phyloP scores from a whole-genome alignment of 2,329 filamentous ascomycete species.

The Gyromitra esculenta region DNA sequence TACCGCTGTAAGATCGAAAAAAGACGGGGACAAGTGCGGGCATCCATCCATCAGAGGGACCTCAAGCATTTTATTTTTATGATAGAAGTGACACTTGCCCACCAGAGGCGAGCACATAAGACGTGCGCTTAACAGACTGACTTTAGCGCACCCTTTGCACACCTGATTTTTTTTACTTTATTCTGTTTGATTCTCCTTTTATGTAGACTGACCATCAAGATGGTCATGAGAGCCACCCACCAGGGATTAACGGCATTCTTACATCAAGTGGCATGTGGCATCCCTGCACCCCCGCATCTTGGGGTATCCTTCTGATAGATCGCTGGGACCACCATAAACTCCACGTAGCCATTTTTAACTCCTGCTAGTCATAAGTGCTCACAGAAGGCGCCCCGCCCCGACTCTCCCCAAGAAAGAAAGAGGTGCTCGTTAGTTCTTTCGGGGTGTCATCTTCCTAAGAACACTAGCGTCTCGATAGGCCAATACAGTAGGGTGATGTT shows the following conservation, averaged over 20 bases:
- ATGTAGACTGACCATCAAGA: not conserved
- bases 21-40: constrained; percentile 3
- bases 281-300: constrained; percentile 7
- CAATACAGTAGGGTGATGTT: too few relatives aligned
- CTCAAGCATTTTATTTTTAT: not conserved
- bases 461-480: too few relatives aligned
- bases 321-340: constrained; percentile 2
- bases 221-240: constrained; percentile 3
- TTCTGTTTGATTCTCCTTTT: not conserved
- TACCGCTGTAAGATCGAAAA: not conserved
- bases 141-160: not conserved
- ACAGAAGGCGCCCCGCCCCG: too few relatives aligned
- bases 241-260: not conserved
- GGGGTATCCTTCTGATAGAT: not conserved
- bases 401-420: too few relatives aligned
- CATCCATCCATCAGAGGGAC: not conserved
- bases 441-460: too few relatives aligned
- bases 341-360: not conserved
- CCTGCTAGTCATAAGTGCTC: too few relatives aligned
- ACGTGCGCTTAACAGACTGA: not conserved
- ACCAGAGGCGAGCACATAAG: not conserved
- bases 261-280: not conserved
- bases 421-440: too few relatives aligned
- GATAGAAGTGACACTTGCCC: constrained; percentile 1
- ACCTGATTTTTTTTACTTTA: not conserved